phyloP scores from a whole-genome alignment of 2,329 filamentous ascomycete genomes.

The Waltergamsia citrina region DNA sequence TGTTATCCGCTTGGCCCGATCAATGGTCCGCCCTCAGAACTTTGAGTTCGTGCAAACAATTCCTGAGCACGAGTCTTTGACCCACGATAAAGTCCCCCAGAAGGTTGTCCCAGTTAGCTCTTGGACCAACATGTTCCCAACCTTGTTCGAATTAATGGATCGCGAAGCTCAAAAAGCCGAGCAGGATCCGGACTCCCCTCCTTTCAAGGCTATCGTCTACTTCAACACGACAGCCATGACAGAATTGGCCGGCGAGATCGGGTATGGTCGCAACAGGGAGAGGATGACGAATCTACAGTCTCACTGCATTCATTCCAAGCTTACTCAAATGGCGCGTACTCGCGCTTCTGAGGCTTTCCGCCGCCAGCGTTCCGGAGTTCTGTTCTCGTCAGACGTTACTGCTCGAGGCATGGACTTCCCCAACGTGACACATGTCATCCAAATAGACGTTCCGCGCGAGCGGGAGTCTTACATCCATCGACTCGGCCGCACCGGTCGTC shows the following conservation, averaged over 20 bases:
- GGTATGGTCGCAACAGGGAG: conserved; percentile 27
- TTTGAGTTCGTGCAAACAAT: conserved; percentile 94
- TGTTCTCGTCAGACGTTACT: conserved; percentile 73
- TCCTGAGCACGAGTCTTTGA: conserved; percentile 68
- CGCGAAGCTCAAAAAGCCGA: conserved; percentile 40
- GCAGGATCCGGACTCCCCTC: conserved; percentile 30
- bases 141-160: conserved; percentile 66
- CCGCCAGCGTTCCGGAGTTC: conserved; percentile 46
- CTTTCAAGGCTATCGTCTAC: conserved; percentile 96
- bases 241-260: conserved; percentile 49
- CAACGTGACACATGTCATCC: conserved; percentile 69
- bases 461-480: conserved; percentile 70
- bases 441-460: conserved; percentile 54
- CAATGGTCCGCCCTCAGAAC: conserved; percentile 65
- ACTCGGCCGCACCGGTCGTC: conserved; percentile 67
- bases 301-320: conserved; percentile 67
- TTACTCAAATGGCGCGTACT: conserved; percentile 63
- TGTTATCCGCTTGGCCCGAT: conserved; percentile 70
- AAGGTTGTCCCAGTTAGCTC: conserved; percentile 57
- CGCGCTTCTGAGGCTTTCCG: conserved; percentile 65
- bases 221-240: conserved; percentile 72
- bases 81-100: conserved; percentile 79
- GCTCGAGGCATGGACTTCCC: conserved; percentile 80
- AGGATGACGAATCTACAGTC: conserved; percentile 24
- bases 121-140: conserved; percentile 68